phyloP scores from a whole-genome alignment of 345 rosid genomes.

The Stellera chamaejasme region DNA sequence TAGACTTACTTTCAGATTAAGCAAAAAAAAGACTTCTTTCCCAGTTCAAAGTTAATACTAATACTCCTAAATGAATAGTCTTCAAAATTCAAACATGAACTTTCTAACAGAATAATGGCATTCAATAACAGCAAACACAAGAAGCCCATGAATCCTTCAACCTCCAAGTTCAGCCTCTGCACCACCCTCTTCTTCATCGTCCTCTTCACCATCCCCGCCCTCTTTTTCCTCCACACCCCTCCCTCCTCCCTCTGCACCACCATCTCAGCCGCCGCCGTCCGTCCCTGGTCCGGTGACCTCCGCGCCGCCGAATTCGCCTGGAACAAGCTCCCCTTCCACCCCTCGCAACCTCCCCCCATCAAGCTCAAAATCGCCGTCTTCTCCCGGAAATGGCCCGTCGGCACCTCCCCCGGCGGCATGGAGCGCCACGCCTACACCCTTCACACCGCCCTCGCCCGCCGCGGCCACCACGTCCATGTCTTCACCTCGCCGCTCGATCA shows the following conservation, averaged over 20 bases:
- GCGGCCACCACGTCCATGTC: conserved; percentile 78
- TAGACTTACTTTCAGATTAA: too few relatives aligned
- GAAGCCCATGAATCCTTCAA: conserved; percentile 21
- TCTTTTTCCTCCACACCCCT: conserved; percentile 62
- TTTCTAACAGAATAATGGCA: conserved; percentile 31
- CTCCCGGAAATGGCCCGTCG: conserved; percentile 85
- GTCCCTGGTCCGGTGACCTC: conserved; percentile 73
- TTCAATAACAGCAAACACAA: conserved; percentile 40
- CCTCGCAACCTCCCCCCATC: conserved; percentile 16
- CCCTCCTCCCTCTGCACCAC: conserved; percentile 32
- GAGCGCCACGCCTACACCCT: conserved; percentile 91
- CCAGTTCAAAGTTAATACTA: too few relatives aligned
- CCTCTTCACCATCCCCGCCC: conserved; percentile 71
- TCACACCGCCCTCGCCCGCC: conserved; percentile 59
- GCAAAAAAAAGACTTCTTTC: too few relatives aligned
- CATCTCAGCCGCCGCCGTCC: conserved; percentile 4
- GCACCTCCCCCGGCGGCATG: conserved; percentile 81
- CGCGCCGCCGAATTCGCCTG: conserved; percentile 48
- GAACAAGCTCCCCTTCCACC: conserved; percentile 54
- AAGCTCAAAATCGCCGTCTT: conserved; percentile 71
- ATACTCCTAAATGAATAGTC: too few relatives aligned
- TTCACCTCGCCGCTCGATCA: conserved; percentile 66
- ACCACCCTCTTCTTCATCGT: conserved; percentile 68
- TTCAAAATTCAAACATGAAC: background rate
- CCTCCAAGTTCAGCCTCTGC: conserved; percentile 36